Conservation (phyloP, 2,329 filamentous ascomycete genomes). For the Alternaria sp. region DNA sequence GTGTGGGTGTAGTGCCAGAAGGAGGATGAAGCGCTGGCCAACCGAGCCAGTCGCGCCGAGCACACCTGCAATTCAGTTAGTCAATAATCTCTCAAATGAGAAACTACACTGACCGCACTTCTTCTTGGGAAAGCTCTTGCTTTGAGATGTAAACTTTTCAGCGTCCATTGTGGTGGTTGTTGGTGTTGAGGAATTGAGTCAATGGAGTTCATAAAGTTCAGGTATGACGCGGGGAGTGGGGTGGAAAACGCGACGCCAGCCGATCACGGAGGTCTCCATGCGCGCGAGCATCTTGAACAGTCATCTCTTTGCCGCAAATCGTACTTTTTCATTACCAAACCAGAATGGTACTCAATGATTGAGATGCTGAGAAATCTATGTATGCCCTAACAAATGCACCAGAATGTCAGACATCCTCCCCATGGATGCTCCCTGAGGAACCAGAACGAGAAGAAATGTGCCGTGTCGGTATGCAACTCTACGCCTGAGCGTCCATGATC, state of each 20-base stretch:
- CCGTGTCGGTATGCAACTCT: slow-evolving; percentile 1
- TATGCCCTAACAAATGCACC: slow-evolving; percentile 16
- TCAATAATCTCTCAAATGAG: slow-evolving; percentile 35
- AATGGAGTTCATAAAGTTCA: slow-evolving; percentile 30
- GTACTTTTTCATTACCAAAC: neutral
- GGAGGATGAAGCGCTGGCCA: slow-evolving; percentile 92
- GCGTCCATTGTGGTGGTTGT: slow-evolving; percentile 52
- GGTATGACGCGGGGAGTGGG: slow-evolving; percentile 37
- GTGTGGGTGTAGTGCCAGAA: slow-evolving; percentile 86
- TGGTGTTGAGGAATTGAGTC: slow-evolving; percentile 31
- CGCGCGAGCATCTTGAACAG: neutral
- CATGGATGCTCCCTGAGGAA: slow-evolving; percentile 23
- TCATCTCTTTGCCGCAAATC: neutral
- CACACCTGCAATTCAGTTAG: slow-evolving; percentile 60
- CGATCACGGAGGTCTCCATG: slow-evolving; percentile 34
- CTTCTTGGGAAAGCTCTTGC: slow-evolving; percentile 58
- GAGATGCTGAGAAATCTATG: neutral
- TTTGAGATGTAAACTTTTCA: slow-evolving; percentile 52
- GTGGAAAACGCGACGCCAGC: slow-evolving; percentile 28
- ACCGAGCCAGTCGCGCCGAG: slow-evolving; percentile 94
- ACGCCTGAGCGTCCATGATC: slow-evolving; percentile 71
- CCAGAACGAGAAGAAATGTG: slow-evolving; percentile 3
- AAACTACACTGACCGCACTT: slow-evolving; percentile 60
- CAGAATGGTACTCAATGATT: neutral
- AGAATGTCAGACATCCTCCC: slow-evolving; percentile 29